Percentiles rank a stretch among this genome's conserved stretches.
Conservation (phyloP, 805 yeast species). For the Ogataea allantospora region DNA sequence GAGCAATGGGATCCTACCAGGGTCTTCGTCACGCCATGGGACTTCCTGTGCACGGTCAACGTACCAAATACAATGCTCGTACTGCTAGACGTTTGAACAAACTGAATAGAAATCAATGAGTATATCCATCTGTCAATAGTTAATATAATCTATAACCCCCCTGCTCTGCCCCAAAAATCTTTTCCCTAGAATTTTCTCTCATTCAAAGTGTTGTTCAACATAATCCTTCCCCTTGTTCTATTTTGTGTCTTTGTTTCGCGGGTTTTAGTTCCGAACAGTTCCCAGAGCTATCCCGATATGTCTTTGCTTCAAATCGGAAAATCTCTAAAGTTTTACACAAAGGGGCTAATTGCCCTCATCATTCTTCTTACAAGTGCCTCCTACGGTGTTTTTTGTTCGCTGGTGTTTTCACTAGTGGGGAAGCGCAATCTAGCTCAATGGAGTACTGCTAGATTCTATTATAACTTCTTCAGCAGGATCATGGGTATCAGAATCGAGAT, state of each 20-base stretch:
- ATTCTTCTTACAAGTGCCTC: conserved; percentile 59
- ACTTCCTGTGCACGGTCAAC: conserved; percentile 83
- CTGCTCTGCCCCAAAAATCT: conserved; percentile 2
- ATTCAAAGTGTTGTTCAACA: conserved; percentile 15
- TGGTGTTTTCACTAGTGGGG: conserved; percentile 63
- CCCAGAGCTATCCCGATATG: conserved; percentile 13
- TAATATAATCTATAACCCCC: not conserved
- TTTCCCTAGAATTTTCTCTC: conserved; percentile 5
- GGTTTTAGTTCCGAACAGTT: conserved; percentile 17
- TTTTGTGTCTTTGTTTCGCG: conserved; percentile 15
- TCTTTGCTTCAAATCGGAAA: conserved; percentile 24
- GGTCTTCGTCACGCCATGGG: conserved; percentile 91
- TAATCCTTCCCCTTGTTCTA: conserved; percentile 6
- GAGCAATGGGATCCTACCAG: conserved; percentile 76
- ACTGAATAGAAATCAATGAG: conserved; percentile 48
- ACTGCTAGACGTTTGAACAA: conserved; percentile 87
- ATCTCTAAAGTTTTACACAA: conserved; percentile 51
- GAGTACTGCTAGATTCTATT: conserved; percentile 83
- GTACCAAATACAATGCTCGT: conserved; percentile 84
- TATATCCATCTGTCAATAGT: not conserved
- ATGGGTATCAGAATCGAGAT: conserved; percentile 72
- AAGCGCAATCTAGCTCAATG: conserved; percentile 83
- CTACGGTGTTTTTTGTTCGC: conserved; percentile 77
- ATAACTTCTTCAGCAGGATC: conserved; percentile 53
- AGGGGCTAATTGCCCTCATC: conserved; percentile 52